Evolutionary conservation across 192 early-diverging fungal species (phyloP).

Genomic region (Piromyces sp.): DNA sequence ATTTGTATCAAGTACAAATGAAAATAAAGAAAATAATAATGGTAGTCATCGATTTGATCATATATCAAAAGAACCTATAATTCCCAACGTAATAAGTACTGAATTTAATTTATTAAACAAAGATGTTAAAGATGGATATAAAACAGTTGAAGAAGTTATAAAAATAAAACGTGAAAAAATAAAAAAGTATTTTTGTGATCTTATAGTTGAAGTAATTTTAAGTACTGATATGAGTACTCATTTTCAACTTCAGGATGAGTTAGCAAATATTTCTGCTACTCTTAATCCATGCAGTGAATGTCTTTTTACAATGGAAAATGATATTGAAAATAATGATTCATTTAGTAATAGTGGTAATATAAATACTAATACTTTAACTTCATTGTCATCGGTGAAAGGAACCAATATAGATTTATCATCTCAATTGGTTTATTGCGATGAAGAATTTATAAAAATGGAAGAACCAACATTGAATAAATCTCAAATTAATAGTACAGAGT

Average conservation of each 20-base stretch:
- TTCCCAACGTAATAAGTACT: neutral
- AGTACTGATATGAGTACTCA: conserved; percentile 85
- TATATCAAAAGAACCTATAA: neutral
- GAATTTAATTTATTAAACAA: conserved; percentile 14
- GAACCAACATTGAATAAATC: neutral
- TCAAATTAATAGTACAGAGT: neutral
- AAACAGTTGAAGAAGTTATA: conserved; percentile 16
- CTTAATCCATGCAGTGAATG: neutral
- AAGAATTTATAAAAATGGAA: neutral
- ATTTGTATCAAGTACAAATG: conserved; percentile 4
- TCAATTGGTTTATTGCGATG: neutral
- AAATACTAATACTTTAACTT: neutral
- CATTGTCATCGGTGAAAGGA: neutral
- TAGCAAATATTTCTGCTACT: conserved; percentile 8
- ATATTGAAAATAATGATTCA: neutral
- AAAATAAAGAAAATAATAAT: neutral
- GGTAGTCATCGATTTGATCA: neutral
- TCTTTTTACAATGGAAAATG: neutral
- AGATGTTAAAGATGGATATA: conserved; percentile 26
- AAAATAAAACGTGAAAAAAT: conserved; percentile 5
- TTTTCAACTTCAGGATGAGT: conserved; percentile 45
- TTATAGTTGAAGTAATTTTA: conserved; percentile 53
- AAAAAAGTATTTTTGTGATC: neutral
- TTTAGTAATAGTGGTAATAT: neutral
- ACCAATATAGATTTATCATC: neutral